These are phyloP conservation scores for Lachnellula subtilissima DNA, from an alignment of 2,329 filamentous ascomycete species.

Conservation along the genomic window DNA sequence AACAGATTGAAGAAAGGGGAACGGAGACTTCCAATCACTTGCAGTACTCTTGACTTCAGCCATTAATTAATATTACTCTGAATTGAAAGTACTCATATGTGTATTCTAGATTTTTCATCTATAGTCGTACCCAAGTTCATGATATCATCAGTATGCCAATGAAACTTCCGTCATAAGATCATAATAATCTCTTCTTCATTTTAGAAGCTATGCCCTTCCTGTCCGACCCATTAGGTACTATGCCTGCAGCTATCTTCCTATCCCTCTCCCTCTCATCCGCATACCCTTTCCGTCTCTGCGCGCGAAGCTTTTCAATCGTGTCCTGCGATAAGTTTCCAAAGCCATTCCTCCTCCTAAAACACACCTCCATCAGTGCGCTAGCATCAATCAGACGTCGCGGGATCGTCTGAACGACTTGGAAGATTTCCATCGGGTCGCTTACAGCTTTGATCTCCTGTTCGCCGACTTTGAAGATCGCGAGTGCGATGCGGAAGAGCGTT, in stretches of 20 bases:
- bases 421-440: conserved; percentile 88
- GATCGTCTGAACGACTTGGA: conserved; percentile 85
- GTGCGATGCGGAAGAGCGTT: conserved; percentile 84
- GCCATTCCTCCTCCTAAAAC: conserved; percentile 73
- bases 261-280: conserved; percentile 29
- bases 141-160: conserved; percentile 3
- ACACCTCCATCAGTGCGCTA: conserved; percentile 76
- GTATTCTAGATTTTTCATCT: neutral
- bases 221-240: neutral
- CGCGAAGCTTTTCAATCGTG: conserved; percentile 70
- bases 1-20: neutral
- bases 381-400: conserved; percentile 78
- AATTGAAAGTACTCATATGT: neutral
- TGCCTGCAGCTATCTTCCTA: conserved; percentile 3
- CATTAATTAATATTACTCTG: too few species aligned
- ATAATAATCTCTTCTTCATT: conserved; percentile 5
- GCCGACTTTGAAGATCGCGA: conserved; percentile 86
- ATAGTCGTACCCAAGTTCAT: neutral
- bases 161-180: too few species aligned
- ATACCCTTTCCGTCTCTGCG: conserved; percentile 54
- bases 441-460: conserved; percentile 76
- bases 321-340: conserved; percentile 79
- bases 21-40: too few species aligned
- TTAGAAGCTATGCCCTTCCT: neutral
- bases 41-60: too few species aligned